Conservation (phyloP, 1,284 basidiomycete genomes). For the Puccinia coronata region DNA sequence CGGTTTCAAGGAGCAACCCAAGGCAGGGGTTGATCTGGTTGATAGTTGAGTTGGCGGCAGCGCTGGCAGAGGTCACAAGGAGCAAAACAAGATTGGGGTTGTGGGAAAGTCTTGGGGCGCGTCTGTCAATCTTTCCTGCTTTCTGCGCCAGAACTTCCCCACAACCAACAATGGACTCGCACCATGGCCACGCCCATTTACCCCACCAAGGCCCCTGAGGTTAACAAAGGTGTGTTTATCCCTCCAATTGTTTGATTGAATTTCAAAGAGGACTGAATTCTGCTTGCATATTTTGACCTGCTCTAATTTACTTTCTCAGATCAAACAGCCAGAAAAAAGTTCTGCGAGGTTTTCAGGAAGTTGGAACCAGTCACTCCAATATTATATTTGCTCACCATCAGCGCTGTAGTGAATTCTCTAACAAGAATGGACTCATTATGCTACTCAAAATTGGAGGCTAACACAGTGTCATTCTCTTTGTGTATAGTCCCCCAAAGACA, state of each 20-base stretch:
- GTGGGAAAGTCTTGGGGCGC: too few species aligned
- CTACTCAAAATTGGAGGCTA: not conserved
- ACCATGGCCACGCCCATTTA: constrained; percentile 38
- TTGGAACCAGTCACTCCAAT: constrained; percentile 18
- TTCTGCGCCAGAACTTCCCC: too few species aligned
- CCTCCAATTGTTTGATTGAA: too few species aligned
- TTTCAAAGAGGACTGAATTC: too few species aligned
- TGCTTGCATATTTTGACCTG: not conserved
- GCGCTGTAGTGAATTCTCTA: not conserved
- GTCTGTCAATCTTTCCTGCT: too few species aligned
- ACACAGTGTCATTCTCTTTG: not conserved
- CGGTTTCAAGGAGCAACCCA: too few species aligned
- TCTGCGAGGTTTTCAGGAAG: constrained; percentile 28
- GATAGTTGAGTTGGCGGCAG: too few species aligned
- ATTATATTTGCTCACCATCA: not conserved
- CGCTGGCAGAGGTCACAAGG: too few species aligned
- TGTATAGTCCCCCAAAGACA: constrained; percentile 55
- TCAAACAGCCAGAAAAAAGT: constrained; percentile 36
- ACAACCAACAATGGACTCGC: not conserved
- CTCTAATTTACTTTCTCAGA: constrained; percentile 1
- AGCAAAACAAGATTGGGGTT: too few species aligned
- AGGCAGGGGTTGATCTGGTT: too few species aligned
- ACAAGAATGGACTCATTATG: not conserved
- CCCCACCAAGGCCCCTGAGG: constrained; percentile 40
- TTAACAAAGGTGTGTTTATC: constrained; percentile 25